Percentiles rank a stretch among this genome's conserved stretches.
Conservation (phyloP, 306 rosid genomes). For the Medicago arabica region DNA sequence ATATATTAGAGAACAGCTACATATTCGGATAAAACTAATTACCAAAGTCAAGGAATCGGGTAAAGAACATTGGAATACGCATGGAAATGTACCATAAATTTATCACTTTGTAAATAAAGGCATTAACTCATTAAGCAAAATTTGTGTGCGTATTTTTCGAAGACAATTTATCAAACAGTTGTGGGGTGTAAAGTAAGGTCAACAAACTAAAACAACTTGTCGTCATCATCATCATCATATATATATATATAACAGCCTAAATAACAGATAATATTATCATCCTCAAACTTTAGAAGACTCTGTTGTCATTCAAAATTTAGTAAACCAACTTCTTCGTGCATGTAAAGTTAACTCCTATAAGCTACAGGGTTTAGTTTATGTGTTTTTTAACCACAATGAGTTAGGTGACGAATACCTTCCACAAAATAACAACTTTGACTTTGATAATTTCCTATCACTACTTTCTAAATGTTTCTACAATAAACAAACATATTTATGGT, state of each 20-base stretch:
- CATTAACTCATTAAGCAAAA: not conserved
- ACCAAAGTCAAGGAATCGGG: no score
- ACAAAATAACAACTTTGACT: no score
- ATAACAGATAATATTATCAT: no score
- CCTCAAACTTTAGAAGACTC: no score
- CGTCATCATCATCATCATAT: not conserved
- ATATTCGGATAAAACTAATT: slow-evolving; percentile 1
- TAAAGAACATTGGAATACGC: not conserved
- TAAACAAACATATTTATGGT: not conserved
- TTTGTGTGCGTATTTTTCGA: not conserved
- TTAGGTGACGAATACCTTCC: no score
- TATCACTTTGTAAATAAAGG: not conserved
- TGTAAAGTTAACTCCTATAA: no score
- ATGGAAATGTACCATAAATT: not conserved
- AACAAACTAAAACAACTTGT: not conserved
- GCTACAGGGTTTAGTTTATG: no score
- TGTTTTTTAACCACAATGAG: no score
- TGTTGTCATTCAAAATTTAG: no score
- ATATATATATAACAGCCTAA: no score
- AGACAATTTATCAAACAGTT: slow-evolving; percentile 30
- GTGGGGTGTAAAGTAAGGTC: not conserved
- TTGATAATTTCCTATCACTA: not conserved
- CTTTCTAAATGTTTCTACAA: no score
- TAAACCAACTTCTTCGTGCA: no score
- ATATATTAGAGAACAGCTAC: not conserved